Conservation (phyloP, 371 early-diverging fungal genomes). For the Syncephalastrum sp. region DNA sequence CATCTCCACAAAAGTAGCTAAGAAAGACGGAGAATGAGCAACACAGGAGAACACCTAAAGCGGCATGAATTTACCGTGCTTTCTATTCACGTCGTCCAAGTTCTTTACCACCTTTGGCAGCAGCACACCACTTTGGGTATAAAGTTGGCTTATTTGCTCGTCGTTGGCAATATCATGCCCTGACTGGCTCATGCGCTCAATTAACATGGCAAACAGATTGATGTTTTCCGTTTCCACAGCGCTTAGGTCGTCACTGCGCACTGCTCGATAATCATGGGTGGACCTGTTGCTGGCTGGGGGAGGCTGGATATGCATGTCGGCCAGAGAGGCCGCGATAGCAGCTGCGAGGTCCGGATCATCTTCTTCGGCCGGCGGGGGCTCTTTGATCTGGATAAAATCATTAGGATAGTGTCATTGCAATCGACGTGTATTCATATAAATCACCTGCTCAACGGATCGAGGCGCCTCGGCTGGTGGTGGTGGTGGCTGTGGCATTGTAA, state of each 20-base stretch:
- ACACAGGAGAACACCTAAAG: slow-evolving; percentile 3
- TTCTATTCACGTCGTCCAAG: slow-evolving; percentile 63
- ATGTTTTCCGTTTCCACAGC: slow-evolving; percentile 71
- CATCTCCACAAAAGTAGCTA: slow-evolving; percentile 57
- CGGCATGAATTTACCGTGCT: slow-evolving; percentile 49
- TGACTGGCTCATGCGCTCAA: slow-evolving; percentile 54
- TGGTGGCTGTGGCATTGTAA: no score
- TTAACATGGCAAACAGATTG: slow-evolving; percentile 63
- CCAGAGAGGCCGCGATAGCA: slow-evolving; percentile 90
- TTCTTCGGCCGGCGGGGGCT: slow-evolving; percentile 34
- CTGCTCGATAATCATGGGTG: slow-evolving; percentile 11
- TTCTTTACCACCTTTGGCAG: slow-evolving; percentile 69
- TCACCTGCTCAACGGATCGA: no score
- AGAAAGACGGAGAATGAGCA: slow-evolving; percentile 17
- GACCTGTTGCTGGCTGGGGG: slow-evolving; percentile 7
- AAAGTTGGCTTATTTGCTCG: slow-evolving; percentile 63
- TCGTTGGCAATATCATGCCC: slow-evolving; percentile 53
- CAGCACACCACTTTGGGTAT: slow-evolving; percentile 66
- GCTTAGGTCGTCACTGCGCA: slow-evolving; percentile 39
- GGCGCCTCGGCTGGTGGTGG: no score
- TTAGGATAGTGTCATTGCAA: no score
- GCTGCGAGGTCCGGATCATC: slow-evolving; percentile 88
- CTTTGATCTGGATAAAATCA: no score
- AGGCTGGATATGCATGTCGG: slow-evolving; percentile 51
- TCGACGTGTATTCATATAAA: no score